Percentiles rank a stretch among this genome's conserved stretches.
Evolutionary conservation across 208 protist genomes (phyloP).

Genomic region (Crithidia mellificae): DNA sequence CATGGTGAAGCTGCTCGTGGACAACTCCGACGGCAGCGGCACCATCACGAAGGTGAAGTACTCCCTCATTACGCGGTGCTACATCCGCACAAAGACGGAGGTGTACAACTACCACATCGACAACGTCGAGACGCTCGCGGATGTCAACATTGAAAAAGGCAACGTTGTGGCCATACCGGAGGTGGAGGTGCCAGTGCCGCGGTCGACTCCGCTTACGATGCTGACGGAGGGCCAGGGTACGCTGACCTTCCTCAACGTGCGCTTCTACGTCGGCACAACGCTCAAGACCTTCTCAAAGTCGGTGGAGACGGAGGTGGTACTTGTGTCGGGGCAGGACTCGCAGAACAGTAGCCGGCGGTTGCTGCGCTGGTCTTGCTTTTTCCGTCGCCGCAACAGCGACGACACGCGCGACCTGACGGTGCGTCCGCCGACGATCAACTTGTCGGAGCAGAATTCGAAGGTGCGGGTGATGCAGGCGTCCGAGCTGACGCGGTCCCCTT

Average conservation of each 20-base stretch:
- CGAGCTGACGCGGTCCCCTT: neutral
- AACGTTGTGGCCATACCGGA: conserved; percentile 36
- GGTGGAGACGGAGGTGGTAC: conserved; percentile 62
- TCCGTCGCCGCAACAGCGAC: conserved; percentile 21
- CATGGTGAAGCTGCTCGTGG: conserved; percentile 38
- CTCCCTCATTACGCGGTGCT: conserved; percentile 45
- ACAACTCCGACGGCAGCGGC: conserved; percentile 57
- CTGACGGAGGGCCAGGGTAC: conserved; percentile 51
- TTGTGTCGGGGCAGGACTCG: conserved; percentile 49
- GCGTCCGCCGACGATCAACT: conserved; percentile 29
- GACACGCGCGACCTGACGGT: conserved; percentile 25
- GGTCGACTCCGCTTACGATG: conserved; percentile 52
- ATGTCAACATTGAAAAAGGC: conserved; percentile 42
- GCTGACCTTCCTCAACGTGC: conserved; percentile 55
- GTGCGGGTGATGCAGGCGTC: conserved; percentile 21
- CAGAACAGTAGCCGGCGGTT: conserved; percentile 41
- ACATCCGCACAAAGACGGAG: conserved; percentile 45
- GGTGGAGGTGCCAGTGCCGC: conserved; percentile 41
- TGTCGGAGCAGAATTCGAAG: conserved; percentile 34
- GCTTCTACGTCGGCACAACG: conserved; percentile 37
- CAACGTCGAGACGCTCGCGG: conserved; percentile 19
- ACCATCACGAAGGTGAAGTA: conserved; percentile 55
- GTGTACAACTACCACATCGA: conserved; percentile 26
- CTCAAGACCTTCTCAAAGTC: conserved; percentile 50
- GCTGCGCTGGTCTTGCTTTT: conserved; percentile 67